phyloP scores from a whole-genome alignment of 2,329 filamentous ascomycete species.

The Madurella mycetomatis region DNA sequence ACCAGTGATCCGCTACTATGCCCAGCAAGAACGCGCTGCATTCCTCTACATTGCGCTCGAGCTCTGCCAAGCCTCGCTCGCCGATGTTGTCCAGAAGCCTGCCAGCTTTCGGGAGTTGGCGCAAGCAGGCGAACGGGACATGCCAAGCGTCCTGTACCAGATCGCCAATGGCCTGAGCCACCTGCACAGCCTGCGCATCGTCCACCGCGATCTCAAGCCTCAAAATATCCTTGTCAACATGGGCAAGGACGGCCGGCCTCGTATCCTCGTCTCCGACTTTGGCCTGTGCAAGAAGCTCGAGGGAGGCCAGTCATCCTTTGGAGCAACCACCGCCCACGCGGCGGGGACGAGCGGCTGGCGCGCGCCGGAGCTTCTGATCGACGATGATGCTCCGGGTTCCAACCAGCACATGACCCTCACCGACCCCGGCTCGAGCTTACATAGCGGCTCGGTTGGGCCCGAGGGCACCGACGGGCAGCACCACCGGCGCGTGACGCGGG shows the following conservation, averaged over 20 bases:
- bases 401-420: conserved; percentile 37
- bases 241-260: conserved; percentile 64
- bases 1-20: conserved; percentile 88
- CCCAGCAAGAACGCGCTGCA: conserved; percentile 79
- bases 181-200: conserved; percentile 86
- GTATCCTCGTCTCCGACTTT: conserved; percentile 96
- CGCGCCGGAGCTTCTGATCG: conserved; percentile 84
- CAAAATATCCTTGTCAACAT: conserved; percentile 91
- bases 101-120: conserved; percentile 64
- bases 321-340: conserved; percentile 88
- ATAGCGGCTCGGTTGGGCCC: conserved; percentile 35
- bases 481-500: conserved; percentile 81
- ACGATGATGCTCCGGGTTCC: conserved; percentile 61
- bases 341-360: conserved; percentile 95
- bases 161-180: conserved; percentile 86
- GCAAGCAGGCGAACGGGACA: conserved; percentile 66
- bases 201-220: conserved; percentile 94
- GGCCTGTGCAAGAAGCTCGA: conserved; percentile 96
- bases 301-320: conserved; percentile 88
- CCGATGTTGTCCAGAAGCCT: conserved; percentile 81
- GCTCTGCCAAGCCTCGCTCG: conserved; percentile 86
- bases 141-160: conserved; percentile 78
- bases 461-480: conserved; percentile 45
- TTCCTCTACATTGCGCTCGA: conserved; percentile 97
- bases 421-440: conserved; percentile 54